Percentiles rank a stretch among this genome's conserved stretches.
Conservation (phyloP, 306 rosid species). For the Sophora flavescens region DNA sequence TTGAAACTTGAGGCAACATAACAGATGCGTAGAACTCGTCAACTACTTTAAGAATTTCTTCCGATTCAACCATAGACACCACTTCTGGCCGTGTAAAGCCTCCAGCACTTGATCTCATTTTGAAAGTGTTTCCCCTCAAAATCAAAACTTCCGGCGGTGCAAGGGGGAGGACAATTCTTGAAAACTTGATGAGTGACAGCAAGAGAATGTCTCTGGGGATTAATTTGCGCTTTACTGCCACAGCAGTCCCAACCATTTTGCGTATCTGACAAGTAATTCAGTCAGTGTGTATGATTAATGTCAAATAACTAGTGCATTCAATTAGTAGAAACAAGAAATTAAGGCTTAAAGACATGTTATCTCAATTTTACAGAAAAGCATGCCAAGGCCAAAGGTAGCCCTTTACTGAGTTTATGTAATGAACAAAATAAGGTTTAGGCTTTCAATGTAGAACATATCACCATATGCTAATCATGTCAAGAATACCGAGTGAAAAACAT, state of each 20-base stretch:
- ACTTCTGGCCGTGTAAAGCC: constrained; percentile 73
- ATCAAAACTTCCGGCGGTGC: constrained; percentile 86
- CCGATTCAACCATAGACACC: constrained; percentile 77
- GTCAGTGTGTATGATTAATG: constrained; percentile 25
- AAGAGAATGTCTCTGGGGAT: constrained; percentile 73
- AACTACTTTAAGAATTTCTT: constrained; percentile 66
- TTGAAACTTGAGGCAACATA: constrained; percentile 75
- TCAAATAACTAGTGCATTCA: constrained; percentile 24
- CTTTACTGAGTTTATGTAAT: constrained; percentile 8
- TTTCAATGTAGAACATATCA: not conserved
- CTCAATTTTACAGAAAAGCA: constrained; percentile 21
- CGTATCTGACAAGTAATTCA: constrained; percentile 67
- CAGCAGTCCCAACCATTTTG: constrained; percentile 91
- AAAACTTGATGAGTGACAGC: constrained; percentile 75
- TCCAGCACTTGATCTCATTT: constrained; percentile 60
- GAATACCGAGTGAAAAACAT: constrained; percentile 27
- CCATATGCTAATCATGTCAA: constrained; percentile 4
- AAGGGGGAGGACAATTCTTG: constrained; percentile 78
- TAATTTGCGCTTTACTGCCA: constrained; percentile 82
- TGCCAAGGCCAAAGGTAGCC: constrained; percentile 21
- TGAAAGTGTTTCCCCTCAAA: constrained; percentile 75
- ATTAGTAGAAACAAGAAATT: constrained; percentile 8
- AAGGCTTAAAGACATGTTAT: not conserved
- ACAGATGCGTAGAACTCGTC: constrained; percentile 75
- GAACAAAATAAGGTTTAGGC: constrained; percentile 2